Conservation (phyloP, 768 basidiomycete genomes). For the Suillus ampliporus region DNA sequence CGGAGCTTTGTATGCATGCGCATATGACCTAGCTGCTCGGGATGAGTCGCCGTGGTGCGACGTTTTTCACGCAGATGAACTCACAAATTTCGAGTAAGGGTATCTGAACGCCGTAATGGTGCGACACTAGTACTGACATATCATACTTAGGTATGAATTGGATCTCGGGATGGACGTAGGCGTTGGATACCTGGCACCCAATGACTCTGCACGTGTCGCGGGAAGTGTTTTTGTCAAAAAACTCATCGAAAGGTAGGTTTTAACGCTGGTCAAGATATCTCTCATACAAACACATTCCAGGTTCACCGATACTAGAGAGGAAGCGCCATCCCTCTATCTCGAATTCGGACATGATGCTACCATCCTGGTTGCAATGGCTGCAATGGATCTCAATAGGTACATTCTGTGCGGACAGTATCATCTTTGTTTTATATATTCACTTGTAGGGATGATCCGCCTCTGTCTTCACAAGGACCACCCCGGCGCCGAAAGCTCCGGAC, state of each 20-base stretch:
- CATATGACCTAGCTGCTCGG: conserved; percentile 46
- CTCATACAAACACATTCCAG: conserved; percentile 19
- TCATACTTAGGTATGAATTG: conserved; percentile 41
- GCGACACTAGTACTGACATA: background rate
- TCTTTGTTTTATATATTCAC: background rate
- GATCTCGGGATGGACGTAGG: conserved; percentile 44
- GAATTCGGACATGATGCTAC: conserved; percentile 51
- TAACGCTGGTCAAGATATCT: background rate
- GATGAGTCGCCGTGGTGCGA: conserved; percentile 47
- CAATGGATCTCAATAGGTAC: conserved; percentile 44
- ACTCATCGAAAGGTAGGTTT: conserved; percentile 43
- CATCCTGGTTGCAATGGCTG: conserved; percentile 44
- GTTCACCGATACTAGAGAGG: conserved; percentile 41
- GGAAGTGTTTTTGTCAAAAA: conserved; percentile 46
- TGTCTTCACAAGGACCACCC: conserved; percentile 33
- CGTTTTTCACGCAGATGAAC: conserved; percentile 41
- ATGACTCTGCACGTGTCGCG: conserved; percentile 40
- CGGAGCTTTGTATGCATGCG: conserved; percentile 49
- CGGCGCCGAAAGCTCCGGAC: conserved; percentile 36
- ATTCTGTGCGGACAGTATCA: background rate
- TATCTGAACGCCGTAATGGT: background rate
- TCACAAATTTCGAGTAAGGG: conserved; percentile 43
- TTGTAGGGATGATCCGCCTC: conserved; percentile 32
- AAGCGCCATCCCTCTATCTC: conserved; percentile 41
- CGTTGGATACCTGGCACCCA: conserved; percentile 41